A percentile compares a stretch with the other conserved stretches of the same genome.
Evolutionary conservation across 2,329 filamentous ascomycete species (phyloP).

Genomic region (Verticillium klebahnii): DNA sequence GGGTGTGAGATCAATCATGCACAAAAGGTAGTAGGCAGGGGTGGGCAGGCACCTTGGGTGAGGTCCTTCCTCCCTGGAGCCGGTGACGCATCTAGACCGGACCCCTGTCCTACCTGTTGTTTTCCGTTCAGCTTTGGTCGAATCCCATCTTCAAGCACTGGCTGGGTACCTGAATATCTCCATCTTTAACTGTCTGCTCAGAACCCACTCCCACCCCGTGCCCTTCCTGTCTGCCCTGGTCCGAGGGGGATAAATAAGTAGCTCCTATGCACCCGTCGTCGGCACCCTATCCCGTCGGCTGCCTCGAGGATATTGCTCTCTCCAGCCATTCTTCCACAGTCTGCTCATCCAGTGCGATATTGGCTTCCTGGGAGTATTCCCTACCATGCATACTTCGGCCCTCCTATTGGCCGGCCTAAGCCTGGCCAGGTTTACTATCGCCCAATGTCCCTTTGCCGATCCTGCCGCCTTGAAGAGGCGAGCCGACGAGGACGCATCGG

Average conservation of each 20-base stretch:
- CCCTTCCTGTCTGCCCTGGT: not conserved
- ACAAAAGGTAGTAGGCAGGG: too few relatives aligned
- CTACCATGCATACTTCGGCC: slow-evolving; percentile 7
- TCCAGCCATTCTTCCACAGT: not conserved
- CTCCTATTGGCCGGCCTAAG: slow-evolving; percentile 18
- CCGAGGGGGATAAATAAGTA: not conserved
- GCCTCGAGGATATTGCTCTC: not conserved
- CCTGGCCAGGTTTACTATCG: slow-evolving; percentile 8
- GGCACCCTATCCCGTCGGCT: not conserved
- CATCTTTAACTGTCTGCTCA: not conserved
- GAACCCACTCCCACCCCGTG: not conserved
- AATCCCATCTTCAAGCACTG: not conserved
- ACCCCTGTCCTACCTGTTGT: not conserved
- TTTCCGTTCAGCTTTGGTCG: not conserved
- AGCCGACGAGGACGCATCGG: slow-evolving; percentile 7
- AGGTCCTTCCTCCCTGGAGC: not conserved
- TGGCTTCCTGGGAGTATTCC: too few relatives aligned
- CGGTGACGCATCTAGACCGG: not conserved
- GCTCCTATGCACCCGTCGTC: not conserved
- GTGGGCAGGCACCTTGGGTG: not conserved
- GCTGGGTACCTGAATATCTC: not conserved
- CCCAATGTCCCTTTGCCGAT: slow-evolving; percentile 29
- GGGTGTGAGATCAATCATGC: too few relatives aligned
- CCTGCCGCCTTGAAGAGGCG: slow-evolving; percentile 18
- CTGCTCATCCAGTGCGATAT: too few relatives aligned